Evolutionary conservation across 176 grass and related monocot species (phyloP).

Genomic region (Areca catechu): DNA sequence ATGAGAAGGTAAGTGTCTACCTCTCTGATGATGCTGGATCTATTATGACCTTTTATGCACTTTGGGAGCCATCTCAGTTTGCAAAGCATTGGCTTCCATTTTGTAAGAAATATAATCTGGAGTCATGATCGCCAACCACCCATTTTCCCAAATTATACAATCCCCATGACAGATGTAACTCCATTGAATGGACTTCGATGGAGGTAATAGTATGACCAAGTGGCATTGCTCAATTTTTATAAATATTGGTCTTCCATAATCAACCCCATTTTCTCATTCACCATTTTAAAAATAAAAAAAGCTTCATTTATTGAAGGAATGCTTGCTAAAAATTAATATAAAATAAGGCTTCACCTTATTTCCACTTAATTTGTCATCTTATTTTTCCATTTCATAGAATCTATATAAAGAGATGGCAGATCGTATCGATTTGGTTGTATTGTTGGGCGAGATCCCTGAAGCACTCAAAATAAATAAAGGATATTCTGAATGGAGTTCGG

Average conservation of each 20-base stretch:
- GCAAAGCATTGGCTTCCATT: constrained; percentile 68
- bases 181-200: constrained; percentile 35
- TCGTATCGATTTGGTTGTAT: constrained; percentile 25
- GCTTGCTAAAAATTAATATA: no score
- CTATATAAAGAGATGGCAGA: constrained; percentile 38
- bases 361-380: no score
- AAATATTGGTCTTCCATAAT: no score
- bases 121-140: constrained; percentile 54
- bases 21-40: constrained; percentile 63
- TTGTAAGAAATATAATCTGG: constrained; percentile 47
- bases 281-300: no score
- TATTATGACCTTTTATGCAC: constrained; percentile 39
- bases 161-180: constrained; percentile 12
- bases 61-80: constrained; percentile 52
- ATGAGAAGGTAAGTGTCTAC: constrained; percentile 62
- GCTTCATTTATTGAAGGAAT: no score
- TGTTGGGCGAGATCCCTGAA: constrained; percentile 33
- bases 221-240: background rate
- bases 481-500: constrained; percentile 46
- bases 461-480: constrained; percentile 13
- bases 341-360: no score
- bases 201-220: constrained; percentile 28
- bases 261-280: no score
- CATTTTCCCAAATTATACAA: constrained; percentile 30
- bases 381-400: constrained; percentile 16